Base-by-base conservation (phyloP, 2,329 filamentous ascomycete species). In the Aspergillus ochraceoroseus region DNA sequence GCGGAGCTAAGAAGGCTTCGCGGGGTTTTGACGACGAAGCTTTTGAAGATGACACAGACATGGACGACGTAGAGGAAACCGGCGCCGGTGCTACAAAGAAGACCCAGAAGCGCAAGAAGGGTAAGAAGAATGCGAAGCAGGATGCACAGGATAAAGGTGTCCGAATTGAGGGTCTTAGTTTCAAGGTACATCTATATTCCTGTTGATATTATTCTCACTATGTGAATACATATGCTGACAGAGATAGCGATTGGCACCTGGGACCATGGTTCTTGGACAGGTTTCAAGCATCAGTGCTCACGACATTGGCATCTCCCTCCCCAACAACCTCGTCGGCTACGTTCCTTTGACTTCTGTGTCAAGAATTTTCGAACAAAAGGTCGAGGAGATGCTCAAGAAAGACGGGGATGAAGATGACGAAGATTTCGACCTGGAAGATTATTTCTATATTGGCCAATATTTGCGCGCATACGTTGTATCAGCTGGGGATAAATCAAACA, bases 261-360 rank as follows among this genome's bases (percentile, higher is more conserved):
- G 90, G 37, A 90, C 88, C 34, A 73, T 95, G 41, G 80, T 98
- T 0, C 81, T 98, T 30, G 92, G 87, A 29, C 87, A 94, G 59
- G 75, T 98, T 44, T 82, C 80, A 27, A 80, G 83, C 46, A 87
- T 98, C 62, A 89, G 84, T 49, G 70, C 79, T 40, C 77, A 88
- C 56, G 83, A 94, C 58, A 70, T 98, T 52, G 79, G 83, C 32
- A 71, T 98, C 38, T 80, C 88, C 13, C 73, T 98, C 7, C 89
- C 92, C 11, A 98, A 98, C 68, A 96, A 94, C 62, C 77, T 98
- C 20, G 82, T 79, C 32, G 94, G 92, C 32, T 92, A 88, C 63
- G 83, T 94, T 5, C 83, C 92, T 13, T 80, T 96, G 51, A 94
- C 89, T n/a, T 79, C 87, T n/a, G 77, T 98, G 35, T 98, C 92